These are phyloP conservation scores for Coemansia sp. DNA, from an alignment of 192 early-diverging fungal species.

Conservation along the genomic window DNA sequence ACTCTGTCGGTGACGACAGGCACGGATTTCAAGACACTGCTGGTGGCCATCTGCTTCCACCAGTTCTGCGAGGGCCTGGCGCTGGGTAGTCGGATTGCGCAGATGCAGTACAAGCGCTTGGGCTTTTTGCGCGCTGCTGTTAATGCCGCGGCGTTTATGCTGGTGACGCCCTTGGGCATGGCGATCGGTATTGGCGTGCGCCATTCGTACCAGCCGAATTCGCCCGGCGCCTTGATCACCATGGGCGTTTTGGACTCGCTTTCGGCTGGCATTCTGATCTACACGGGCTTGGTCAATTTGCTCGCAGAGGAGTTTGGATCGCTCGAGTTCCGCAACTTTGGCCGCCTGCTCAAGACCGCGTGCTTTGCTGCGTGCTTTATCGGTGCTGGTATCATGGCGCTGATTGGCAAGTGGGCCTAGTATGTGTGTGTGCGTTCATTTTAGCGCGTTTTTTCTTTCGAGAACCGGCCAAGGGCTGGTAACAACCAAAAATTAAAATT, in stretches of 20 bases:
- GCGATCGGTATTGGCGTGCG: constrained; percentile 75
- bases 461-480: too few relatives aligned
- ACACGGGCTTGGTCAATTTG: constrained; percentile 71
- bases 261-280: constrained; percentile 79
- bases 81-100: constrained; percentile 68
- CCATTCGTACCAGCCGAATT: constrained; percentile 61
- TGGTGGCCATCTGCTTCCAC: constrained; percentile 67
- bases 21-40: constrained; percentile 56
- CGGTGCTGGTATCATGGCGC: constrained; percentile 72
- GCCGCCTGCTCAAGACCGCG: constrained; percentile 40
- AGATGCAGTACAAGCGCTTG: constrained; percentile 35
- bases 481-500: neutral
- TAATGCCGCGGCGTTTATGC: constrained; percentile 57
- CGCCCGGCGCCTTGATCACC: constrained; percentile 57
- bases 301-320: constrained; percentile 67
- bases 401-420: constrained; percentile 75
- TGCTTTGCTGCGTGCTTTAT: constrained; percentile 63
- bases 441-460: neutral
- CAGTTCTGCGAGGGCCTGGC: constrained; percentile 81
- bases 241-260: constrained; percentile 72
- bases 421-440: too few relatives aligned
- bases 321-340: constrained; percentile 54
- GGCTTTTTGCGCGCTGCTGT: constrained; percentile 31
- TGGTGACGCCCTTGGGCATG: constrained; percentile 80
- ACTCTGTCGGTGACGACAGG: constrained; percentile 58